A percentile compares a stretch with the other conserved stretches of the same genome.
These are phyloP conservation scores for Corrigiola litoralis DNA, from an alignment of 179 eudicot genomes.

Conservation along the genomic window DNA sequence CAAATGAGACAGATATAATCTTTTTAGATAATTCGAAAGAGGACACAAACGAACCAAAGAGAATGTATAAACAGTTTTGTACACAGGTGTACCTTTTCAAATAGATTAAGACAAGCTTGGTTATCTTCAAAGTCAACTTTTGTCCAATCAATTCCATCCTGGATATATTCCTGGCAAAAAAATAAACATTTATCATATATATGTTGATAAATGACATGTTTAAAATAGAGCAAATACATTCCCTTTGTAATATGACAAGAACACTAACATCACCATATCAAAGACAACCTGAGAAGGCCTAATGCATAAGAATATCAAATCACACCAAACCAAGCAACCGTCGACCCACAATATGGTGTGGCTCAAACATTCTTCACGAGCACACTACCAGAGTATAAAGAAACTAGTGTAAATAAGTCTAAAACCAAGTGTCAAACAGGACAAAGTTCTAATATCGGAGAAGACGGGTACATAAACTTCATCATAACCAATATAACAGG, in stretches of 20 bases:
- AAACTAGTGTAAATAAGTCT: background rate
- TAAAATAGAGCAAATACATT: background rate
- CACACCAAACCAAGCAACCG: slow-evolving; percentile 1
- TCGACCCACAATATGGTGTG: background rate
- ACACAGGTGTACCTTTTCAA: slow-evolving; percentile 69
- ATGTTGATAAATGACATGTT: background rate
- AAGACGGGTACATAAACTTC: background rate
- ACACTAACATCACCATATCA: background rate
- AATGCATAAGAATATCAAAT: background rate
- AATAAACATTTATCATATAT: background rate
- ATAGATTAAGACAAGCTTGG: slow-evolving; percentile 91
- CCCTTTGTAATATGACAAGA: background rate
- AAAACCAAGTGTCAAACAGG: background rate
- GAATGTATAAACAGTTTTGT: background rate
- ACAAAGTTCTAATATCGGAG: background rate
- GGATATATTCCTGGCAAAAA: slow-evolving; percentile 78
- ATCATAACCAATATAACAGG: background rate
- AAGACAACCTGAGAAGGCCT: background rate
- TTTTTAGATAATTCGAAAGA: background rate
- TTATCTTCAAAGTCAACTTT: slow-evolving; percentile 97
- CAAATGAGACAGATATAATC: background rate
- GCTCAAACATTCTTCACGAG: background rate
- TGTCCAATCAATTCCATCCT: slow-evolving; percentile 99
- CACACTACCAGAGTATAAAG: background rate
- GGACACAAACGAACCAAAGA: too few species aligned